Evolutionary conservation across 208 protist species (phyloP).

Genomic region (Porcisia deanei): DNA sequence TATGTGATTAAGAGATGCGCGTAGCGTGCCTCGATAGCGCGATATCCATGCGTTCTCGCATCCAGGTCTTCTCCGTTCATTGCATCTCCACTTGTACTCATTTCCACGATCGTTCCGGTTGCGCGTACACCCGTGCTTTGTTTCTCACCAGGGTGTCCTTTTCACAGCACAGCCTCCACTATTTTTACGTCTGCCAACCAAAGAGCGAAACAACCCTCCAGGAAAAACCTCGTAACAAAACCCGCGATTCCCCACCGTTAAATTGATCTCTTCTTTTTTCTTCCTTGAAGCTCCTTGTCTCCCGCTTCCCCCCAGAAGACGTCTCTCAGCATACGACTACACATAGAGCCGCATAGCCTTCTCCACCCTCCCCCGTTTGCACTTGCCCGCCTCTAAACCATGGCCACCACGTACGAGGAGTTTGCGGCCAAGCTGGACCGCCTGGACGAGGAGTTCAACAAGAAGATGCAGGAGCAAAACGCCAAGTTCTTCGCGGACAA

Average conservation of each 20-base stretch:
- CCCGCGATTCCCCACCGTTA: no score
- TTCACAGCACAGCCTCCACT: no score
- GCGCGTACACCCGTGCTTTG: no score
- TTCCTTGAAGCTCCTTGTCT: no score
- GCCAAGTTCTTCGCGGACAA: conserved; percentile 93
- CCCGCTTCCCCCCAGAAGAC: no score
- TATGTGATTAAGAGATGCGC: no score
- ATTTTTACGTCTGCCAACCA: no score
- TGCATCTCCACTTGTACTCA: background rate
- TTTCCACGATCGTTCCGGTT: background rate
- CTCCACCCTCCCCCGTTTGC: conserved; percentile 9
- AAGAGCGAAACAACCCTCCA: no score
- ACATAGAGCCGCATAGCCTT: background rate
- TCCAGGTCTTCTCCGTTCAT: background rate
- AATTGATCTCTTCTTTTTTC: no score
- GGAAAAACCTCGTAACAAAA: no score
- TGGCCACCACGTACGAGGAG: conserved; percentile 90
- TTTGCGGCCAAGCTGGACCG: conserved; percentile 90
- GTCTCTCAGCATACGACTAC: background rate
- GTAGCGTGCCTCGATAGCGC: background rate
- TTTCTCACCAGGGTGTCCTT: no score
- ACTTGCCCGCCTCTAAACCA: conserved; percentile 18
- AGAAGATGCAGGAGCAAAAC: conserved; percentile 94
- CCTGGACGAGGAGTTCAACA: conserved; percentile 88
- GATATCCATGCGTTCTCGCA: background rate